Evolutionary conservation across 495 filamentous ascomycete species (phyloP).

Genomic region (Lepidopterella palustris): DNA sequence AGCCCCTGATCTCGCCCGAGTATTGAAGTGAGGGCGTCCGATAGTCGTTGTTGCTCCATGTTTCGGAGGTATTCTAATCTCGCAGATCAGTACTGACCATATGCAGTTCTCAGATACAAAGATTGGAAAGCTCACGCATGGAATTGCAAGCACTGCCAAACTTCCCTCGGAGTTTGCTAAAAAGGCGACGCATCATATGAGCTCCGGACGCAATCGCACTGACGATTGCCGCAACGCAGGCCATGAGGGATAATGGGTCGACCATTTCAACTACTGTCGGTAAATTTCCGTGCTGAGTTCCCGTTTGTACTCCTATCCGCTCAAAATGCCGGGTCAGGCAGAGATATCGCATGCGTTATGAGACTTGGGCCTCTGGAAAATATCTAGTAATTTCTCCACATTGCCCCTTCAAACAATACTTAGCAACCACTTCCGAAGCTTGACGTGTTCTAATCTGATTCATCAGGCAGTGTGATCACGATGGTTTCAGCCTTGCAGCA

Average conservation of each 20-base stretch:
- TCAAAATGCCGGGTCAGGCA: no score
- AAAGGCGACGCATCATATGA: neutral
- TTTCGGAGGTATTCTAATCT: neutral
- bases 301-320: no score
- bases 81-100: neutral
- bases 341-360: no score
- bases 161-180: neutral
- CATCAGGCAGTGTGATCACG: no score
- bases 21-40: neutral
- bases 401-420: no score
- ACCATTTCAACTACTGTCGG: neutral
- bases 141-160: neutral
- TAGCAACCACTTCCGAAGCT: no score
- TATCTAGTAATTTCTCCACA: no score
- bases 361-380: no score
- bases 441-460: no score
- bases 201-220: neutral
- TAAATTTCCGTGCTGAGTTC: no score
- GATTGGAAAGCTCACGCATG: neutral
- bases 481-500: neutral
- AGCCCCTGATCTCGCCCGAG: neutral
- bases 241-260: neutral
- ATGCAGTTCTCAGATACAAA: neutral
- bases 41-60: neutral
- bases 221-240: neutral